Evolutionary conservation across 176 grass and related monocot species (phyloP).

Genomic region (Echinochloa phyllopogon): DNA sequence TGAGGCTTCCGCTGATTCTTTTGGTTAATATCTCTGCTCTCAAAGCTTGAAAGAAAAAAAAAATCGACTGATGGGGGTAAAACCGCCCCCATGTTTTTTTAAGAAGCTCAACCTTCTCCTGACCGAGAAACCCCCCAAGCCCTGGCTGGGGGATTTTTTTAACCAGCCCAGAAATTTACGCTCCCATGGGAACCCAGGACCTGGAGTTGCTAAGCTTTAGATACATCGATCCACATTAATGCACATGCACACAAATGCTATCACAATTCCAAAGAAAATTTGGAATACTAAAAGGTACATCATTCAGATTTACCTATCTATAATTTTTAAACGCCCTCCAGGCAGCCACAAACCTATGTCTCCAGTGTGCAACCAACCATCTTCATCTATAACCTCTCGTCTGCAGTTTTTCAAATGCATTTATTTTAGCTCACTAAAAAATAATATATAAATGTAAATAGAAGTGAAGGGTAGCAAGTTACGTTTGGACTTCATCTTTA

Average conservation of each 20-base stretch:
- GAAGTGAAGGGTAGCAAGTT: constrained; percentile 35
- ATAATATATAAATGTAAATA: not conserved
- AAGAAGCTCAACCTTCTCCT: too few species aligned
- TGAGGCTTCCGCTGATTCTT: too few species aligned
- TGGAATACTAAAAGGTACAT: not conserved
- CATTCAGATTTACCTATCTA: constrained; percentile 72
- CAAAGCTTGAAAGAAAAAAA: too few species aligned
- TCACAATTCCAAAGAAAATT: not conserved
- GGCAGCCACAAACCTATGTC: constrained; percentile 98
- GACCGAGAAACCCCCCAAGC: too few species aligned
- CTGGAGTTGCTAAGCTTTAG: not conserved
- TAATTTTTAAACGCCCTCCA: constrained; percentile 90
- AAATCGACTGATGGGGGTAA: too few species aligned
- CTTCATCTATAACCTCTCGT: constrained; percentile 82
- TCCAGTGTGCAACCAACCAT: constrained; percentile 96
- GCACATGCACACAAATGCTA: not conserved
- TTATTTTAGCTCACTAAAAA: constrained; percentile 20
- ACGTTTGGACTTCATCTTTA: constrained; percentile 94
- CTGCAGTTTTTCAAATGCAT: constrained; percentile 51
- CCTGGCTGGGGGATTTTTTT: too few species aligned
- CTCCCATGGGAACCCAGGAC: too few species aligned
- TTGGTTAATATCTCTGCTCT: too few species aligned
- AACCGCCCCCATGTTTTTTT: too few species aligned
- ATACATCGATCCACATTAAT: not conserved
- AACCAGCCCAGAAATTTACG: too few species aligned